Conservation (phyloP, 2,329 filamentous ascomycete genomes). For the Talaromyces sp. region DNA sequence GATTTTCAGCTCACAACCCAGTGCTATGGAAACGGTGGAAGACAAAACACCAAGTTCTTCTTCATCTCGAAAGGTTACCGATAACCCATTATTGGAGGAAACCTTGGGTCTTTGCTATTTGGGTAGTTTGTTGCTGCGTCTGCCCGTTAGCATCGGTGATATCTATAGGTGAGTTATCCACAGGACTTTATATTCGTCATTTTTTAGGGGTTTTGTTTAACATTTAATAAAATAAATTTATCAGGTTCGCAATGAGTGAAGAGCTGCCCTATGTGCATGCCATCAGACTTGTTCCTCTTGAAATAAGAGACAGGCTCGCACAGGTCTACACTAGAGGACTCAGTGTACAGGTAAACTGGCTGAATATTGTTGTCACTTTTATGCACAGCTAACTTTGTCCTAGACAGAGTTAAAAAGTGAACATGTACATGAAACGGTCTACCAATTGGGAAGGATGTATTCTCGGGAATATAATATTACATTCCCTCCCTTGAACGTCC, state of each 20-base stretch:
- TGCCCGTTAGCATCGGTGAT: constrained; percentile 72
- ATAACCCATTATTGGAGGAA: constrained; percentile 65
- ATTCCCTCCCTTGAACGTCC: constrained; percentile 68
- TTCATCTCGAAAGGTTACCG: constrained; percentile 19
- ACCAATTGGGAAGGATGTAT: constrained; percentile 60
- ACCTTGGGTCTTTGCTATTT: constrained; percentile 76
- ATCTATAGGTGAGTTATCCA: constrained; percentile 45
- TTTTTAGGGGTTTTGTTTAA: not conserved
- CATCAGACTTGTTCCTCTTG: constrained; percentile 38
- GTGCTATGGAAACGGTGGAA: constrained; percentile 25
- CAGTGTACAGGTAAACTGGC: constrained; percentile 31
- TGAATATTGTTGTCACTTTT: not conserved
- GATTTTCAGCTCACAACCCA: constrained; percentile 54
- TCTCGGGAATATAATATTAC: constrained; percentile 62
- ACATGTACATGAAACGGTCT: constrained; percentile 60
- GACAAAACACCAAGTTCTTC: not conserved
- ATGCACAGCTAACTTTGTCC: not conserved
- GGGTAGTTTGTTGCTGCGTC: constrained; percentile 65
- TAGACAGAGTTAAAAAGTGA: constrained; percentile 34
- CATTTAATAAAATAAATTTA: not conserved
- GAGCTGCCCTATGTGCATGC: constrained; percentile 69
- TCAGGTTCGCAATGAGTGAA: constrained; percentile 54
- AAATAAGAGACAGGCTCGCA: constrained; percentile 42
- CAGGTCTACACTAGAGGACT: constrained; percentile 35
- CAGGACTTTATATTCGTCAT: not conserved